Conservation (phyloP, 1,284 basidiomycete genomes). For the Ceratobasidium sp. region DNA sequence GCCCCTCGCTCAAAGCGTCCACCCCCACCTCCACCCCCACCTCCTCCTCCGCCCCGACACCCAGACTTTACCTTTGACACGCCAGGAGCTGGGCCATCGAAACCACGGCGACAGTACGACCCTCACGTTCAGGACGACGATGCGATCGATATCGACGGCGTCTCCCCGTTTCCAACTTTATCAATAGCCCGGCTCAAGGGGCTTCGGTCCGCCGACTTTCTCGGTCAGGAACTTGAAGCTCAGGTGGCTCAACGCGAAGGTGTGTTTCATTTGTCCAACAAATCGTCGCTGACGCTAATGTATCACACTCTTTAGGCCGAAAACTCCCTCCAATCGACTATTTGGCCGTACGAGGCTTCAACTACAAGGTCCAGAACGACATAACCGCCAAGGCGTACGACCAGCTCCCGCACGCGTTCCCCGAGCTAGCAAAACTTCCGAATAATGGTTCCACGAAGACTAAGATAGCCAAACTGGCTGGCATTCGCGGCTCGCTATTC, state of each 20-base stretch:
- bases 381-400: slow-evolving; percentile 4
- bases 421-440: slow-evolving; percentile 3
- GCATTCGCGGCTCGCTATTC: not conserved
- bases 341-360: slow-evolving; percentile 18
- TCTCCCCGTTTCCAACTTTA: not conserved
- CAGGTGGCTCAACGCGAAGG: slow-evolving; percentile 7
- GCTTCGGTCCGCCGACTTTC: not conserved
- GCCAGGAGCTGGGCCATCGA: slow-evolving; percentile 22
- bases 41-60: not conserved
- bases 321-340: slow-evolving; percentile 2
- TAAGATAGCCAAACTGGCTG: not conserved
- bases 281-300: not conserved
- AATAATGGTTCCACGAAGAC: not conserved
- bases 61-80: slow-evolving; percentile 21
- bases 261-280: not conserved
- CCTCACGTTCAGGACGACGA: not conserved
- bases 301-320: slow-evolving; percentile 1
- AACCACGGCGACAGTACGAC: not conserved
- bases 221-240: slow-evolving; percentile 21
- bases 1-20: not conserved
- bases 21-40: not conserved
- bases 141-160: not conserved
- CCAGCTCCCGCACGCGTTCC: slow-evolving; percentile 23
- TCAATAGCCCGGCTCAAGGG: slow-evolving; percentile 10
- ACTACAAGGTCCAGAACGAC: slow-evolving; percentile 20